Base-by-base conservation (phyloP, 495 filamentous ascomycete genomes). In the Mytilinidion resinicola region DNA sequence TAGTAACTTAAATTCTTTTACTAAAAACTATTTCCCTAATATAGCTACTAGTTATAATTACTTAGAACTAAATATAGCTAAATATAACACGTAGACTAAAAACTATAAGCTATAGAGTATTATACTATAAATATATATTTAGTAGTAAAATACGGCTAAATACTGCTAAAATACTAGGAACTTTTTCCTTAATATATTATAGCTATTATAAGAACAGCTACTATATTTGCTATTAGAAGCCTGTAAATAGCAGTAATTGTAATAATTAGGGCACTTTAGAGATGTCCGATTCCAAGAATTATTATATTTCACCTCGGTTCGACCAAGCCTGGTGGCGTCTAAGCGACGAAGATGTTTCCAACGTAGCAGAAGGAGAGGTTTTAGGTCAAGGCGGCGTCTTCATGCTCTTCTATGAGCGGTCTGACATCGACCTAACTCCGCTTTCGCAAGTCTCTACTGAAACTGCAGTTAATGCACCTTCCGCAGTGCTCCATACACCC, bases 371-470 rank as follows among this genome's bases (percentile, higher is more conserved):
- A 71, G 75, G 79, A 12, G 78, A 77, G 33, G 91, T 93, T 0
- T 78, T 95, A 53, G 76, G 72, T 1, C 88, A 92, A 64, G 82
- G 84, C n/a, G 90, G 87, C 11, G 92, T 87, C 1, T 97, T 96
- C 66, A 96, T 98, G 92, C 77, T 97, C 9, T 96, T 98, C 73
- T 98, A 97, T 65, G 93, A 98, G 43, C 57, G 58, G 19, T 6
- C 48, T 35, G 57, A 64, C 4, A 43, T 43, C 39, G 39, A 43
- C 14, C 39, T 17, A 43, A 43, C 14, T 17, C 14, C 14, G 19
- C 9, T 17, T 12, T 3, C 4, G 3, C 14, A 43, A 43, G 39
- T 17, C 19, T 43, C 14, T 17, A 17, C 2, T 3, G 3, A 4
- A 17, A 43, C 14, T 12, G 39, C 9, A 11, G 39, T n/a, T 17